Conservation (phyloP, 169 alveolate species). For the Amoebophrya sp. region DNA sequence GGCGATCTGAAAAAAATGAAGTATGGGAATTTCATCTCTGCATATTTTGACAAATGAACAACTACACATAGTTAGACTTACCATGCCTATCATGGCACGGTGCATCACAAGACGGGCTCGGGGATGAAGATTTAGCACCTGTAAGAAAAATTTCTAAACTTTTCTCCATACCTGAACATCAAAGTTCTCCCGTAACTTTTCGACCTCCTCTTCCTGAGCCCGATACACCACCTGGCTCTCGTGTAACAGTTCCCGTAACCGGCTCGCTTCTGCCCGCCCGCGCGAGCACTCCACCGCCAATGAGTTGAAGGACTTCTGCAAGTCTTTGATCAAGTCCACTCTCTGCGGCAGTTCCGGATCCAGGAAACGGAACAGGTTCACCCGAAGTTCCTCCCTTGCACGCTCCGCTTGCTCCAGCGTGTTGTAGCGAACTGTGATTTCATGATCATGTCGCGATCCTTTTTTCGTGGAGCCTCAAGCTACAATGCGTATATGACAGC, state of each 20-base stretch:
- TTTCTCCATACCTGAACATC: not conserved
- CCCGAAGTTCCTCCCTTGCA: not conserved
- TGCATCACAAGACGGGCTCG: too few relatives aligned
- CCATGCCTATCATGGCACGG: too few relatives aligned
- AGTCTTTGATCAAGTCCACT: not conserved
- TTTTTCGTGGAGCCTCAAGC: too few relatives aligned
- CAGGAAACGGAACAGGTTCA: not conserved
- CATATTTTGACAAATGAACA: too few relatives aligned
- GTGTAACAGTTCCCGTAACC: not conserved
- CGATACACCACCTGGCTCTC: not conserved
- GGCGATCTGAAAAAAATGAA: not conserved
- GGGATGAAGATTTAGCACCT: too few relatives aligned
- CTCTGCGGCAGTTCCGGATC: not conserved
- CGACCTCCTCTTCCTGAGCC: not conserved
- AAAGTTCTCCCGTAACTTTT: not conserved
- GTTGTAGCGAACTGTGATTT: too few relatives aligned
- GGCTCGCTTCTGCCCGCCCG: not conserved
- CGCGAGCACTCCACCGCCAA: not conserved
- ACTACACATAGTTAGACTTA: too few relatives aligned
- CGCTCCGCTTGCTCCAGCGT: not conserved
- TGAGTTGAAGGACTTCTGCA: not conserved
- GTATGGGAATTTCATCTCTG: too few relatives aligned
- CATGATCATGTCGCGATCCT: too few relatives aligned
- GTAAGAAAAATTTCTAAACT: too few relatives aligned
- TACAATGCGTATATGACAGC: too few relatives aligned